phyloP scores from a whole-genome alignment of 2,329 filamentous ascomycete species.

The Fusarium sp. region DNA sequence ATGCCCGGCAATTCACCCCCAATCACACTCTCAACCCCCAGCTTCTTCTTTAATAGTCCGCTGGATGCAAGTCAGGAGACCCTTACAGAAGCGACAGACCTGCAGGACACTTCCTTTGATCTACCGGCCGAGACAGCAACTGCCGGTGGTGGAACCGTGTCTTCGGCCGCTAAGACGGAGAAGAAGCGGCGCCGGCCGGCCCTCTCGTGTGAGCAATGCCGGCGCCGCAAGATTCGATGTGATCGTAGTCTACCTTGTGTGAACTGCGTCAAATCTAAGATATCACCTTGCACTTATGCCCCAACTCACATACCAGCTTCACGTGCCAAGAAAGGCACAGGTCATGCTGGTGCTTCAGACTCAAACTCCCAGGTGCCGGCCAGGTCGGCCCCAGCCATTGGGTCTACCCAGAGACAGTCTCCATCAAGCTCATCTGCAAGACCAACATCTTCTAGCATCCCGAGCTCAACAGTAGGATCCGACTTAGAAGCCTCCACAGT shows the following conservation, averaged over 20 bases:
- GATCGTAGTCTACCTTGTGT: constrained; percentile 67
- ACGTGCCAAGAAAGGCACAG: constrained; percentile 33
- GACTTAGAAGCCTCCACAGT: constrained; percentile 41
- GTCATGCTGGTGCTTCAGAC: neutral
- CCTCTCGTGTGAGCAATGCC: constrained; percentile 66
- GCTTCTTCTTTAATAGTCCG: constrained; percentile 29
- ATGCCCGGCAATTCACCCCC: constrained; percentile 13
- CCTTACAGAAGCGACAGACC: neutral
- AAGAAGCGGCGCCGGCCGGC: constrained; percentile 54
- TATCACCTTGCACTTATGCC: constrained; percentile 64
- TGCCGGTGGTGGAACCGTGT: constrained; percentile 3
- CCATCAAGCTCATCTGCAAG: neutral
- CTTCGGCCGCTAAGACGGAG: constrained; percentile 30
- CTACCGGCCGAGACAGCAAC: neutral
- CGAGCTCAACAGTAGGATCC: constrained; percentile 42
- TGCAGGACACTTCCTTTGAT: constrained; percentile 1
- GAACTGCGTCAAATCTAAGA: constrained; percentile 67
- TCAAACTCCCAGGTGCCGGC: constrained; percentile 29
- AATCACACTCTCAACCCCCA: constrained; percentile 18
- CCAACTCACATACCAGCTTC: constrained; percentile 48
- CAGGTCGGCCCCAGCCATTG: constrained; percentile 27
- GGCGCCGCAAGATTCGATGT: constrained; percentile 69
- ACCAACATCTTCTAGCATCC: constrained; percentile 35
- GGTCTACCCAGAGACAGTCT: constrained; percentile 1
- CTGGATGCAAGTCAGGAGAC: constrained; percentile 13